A percentile compares a stretch with the other conserved stretches of the same genome.
phyloP scores from a whole-genome alignment of 495 filamentous ascomycete genomes.

The Gamarada debralockiae region DNA sequence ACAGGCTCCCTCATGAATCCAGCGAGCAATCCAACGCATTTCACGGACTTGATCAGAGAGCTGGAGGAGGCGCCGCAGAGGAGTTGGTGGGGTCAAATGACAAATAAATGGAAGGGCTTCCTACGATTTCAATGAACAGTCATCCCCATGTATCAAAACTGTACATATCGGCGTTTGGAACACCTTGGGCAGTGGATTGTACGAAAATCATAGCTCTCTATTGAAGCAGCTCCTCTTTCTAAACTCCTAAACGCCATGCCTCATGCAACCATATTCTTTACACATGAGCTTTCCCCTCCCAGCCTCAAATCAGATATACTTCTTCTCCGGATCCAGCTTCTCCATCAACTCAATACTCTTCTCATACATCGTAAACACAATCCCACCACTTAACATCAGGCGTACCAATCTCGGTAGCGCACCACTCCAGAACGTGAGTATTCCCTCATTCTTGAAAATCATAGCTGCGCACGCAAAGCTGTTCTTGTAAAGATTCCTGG shows the following conservation, averaged over 20 bases:
- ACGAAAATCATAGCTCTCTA: neutral
- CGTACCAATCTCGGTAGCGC: constrained; percentile 81
- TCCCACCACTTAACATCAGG: constrained; percentile 86
- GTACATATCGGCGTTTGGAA: constrained; percentile 18
- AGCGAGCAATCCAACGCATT: constrained; percentile 72
- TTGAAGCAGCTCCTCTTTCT: constrained; percentile 1
- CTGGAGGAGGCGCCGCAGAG: constrained; percentile 66
- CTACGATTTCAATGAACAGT: constrained; percentile 50
- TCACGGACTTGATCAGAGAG: constrained; percentile 66
- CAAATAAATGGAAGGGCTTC: constrained; percentile 59
- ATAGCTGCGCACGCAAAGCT: constrained; percentile 78
- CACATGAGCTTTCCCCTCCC: neutral
- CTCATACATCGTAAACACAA: constrained; percentile 99
- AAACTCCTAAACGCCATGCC: constrained; percentile 16
- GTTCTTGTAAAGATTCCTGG: constrained; percentile 78
- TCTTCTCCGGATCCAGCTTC: constrained; percentile 73
- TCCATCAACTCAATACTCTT: constrained; percentile 92
- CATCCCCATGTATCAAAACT: neutral
- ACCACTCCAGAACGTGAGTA: constrained; percentile 91
- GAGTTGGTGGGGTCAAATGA: constrained; percentile 49
- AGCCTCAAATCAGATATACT: constrained; percentile 59
- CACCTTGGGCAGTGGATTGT: neutral
- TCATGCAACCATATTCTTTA: neutral
- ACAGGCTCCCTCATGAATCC: constrained; percentile 59
- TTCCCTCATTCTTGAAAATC: constrained; percentile 85